phyloP scores from a whole-genome alignment of 1,139 yeast genomes.

The Sugiyamaella japonica region DNA sequence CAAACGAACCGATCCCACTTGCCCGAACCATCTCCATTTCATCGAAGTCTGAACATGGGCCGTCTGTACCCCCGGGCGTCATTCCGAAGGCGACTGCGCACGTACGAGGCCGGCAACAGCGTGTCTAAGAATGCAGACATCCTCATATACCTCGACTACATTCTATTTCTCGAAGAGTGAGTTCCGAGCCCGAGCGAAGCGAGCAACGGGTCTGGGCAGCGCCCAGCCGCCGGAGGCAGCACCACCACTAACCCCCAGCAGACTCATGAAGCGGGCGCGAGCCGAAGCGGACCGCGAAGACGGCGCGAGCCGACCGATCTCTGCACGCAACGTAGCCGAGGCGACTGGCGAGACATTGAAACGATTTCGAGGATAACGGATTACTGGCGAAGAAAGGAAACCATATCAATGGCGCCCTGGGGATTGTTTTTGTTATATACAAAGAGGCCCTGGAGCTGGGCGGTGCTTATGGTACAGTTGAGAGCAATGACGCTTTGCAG shows the following conservation, averaged over 20 bases:
- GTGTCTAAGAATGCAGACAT: conserved; percentile 24
- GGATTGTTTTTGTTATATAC: conserved; percentile 91
- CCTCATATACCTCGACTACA: conserved; percentile 30
- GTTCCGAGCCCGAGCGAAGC: background rate
- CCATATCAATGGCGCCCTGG: conserved; percentile 67
- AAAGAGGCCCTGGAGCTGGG: conserved; percentile 92
- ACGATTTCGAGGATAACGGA: conserved; percentile 26
- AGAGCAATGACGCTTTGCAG: conserved; percentile 52
- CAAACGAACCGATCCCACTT: background rate
- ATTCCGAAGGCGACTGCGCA: conserved; percentile 21
- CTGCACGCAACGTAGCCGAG: conserved; percentile 22
- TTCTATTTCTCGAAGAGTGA: conserved; percentile 30
- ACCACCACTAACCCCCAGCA: conserved; percentile 8
- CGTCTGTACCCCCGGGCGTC: conserved; percentile 26
- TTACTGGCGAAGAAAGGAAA: conserved; percentile 32
- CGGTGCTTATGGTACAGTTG: conserved; percentile 74
- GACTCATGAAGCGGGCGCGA: conserved; percentile 25
- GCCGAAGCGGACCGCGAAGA: conserved; percentile 22
- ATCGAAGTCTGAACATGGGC: conserved; percentile 20
- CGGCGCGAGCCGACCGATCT: conserved; percentile 15
- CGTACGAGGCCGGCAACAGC: conserved; percentile 13
- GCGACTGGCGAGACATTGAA: conserved; percentile 24
- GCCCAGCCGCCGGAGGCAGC: background rate
- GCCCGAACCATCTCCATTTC: too few species aligned
- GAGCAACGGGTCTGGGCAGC: background rate